phyloP scores from a whole-genome alignment of 371 early-diverging fungal species.

The Mortierella sp. region DNA sequence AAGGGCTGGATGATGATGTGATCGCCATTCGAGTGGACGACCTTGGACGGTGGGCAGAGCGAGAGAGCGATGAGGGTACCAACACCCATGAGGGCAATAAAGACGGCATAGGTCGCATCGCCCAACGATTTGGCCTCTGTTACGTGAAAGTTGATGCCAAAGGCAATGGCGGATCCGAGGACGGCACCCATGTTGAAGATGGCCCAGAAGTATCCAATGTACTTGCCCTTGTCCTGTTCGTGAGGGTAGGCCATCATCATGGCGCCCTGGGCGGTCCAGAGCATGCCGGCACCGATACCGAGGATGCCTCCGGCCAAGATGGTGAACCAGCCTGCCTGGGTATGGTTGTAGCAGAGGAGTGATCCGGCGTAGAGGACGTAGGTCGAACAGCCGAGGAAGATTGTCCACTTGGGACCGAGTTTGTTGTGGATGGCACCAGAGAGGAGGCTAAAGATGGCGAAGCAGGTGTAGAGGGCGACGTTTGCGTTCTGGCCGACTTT shows the following conservation, averaged over 20 bases:
- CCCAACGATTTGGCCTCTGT: slow-evolving; percentile 30
- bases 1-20: slow-evolving; percentile 63
- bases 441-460: slow-evolving; percentile 73
- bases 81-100: slow-evolving; percentile 70
- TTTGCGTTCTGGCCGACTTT: slow-evolving; percentile 75
- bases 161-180: slow-evolving; percentile 76
- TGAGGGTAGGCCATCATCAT: slow-evolving; percentile 84
- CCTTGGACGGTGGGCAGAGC: slow-evolving; percentile 69
- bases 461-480: slow-evolving; percentile 76
- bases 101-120: slow-evolving; percentile 67
- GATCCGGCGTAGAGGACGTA: slow-evolving; percentile 67
- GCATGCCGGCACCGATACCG: slow-evolving; percentile 67
- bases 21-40: slow-evolving; percentile 71
- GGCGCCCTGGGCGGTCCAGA: slow-evolving; percentile 83
- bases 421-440: slow-evolving; percentile 68
- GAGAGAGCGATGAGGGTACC: slow-evolving; percentile 65
- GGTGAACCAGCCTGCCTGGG: slow-evolving; percentile 57
- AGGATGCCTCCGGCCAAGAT: slow-evolving; percentile 72
- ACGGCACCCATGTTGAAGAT: slow-evolving; percentile 74
- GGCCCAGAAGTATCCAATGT: slow-evolving; percentile 83
- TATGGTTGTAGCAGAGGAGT: slow-evolving; percentile 64
- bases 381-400: slow-evolving; percentile 61
- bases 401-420: slow-evolving; percentile 61
- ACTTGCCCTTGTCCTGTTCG: slow-evolving; percentile 79
- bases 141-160: slow-evolving; percentile 71